Evolutionary conservation across 2,329 filamentous ascomycete genomes (phyloP).

Genomic region (Raffaelea deltoideospora): DNA sequence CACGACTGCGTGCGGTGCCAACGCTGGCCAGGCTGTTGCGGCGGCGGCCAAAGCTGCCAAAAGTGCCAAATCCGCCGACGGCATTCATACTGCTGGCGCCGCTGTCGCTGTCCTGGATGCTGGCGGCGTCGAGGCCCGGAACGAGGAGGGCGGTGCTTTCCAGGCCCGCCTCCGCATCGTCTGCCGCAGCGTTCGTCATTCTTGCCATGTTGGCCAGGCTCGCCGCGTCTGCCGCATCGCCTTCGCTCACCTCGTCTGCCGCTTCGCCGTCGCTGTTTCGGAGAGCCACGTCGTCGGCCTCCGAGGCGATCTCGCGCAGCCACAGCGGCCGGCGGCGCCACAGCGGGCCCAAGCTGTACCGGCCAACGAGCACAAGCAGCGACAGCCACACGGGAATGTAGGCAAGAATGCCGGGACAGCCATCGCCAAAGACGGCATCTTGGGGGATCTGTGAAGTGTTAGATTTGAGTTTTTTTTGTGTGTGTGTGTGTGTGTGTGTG

Average conservation of each 20-base stretch:
- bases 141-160: too few species aligned
- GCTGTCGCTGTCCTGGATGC: slow-evolving; percentile 1
- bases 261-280: background rate
- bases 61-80: too few species aligned
- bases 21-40: slow-evolving; percentile 1
- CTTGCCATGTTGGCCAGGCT: too few species aligned
- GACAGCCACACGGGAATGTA: slow-evolving; percentile 17
- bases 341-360: slow-evolving; percentile 15
- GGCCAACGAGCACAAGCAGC: slow-evolving; percentile 15
- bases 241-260: background rate
- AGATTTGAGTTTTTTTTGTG: too few species aligned
- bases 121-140: slow-evolving; percentile 2
- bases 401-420: slow-evolving; percentile 17
- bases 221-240: slow-evolving; percentile 1
- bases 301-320: slow-evolving; percentile 19
- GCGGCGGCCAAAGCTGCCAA: slow-evolving; percentile 3
- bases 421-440: slow-evolving; percentile 14
- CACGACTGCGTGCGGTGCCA: too few species aligned
- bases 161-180: too few species aligned
- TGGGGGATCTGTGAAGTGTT: slow-evolving; percentile 13
- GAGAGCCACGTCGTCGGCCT: slow-evolving; percentile 9
- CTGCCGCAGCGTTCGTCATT: too few species aligned
- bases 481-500: too few species aligned
- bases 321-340: slow-evolving; percentile 18
- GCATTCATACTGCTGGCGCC: slow-evolving; percentile 4